Percentiles rank a stretch among this genome's conserved stretches.
Evolutionary conservation across 2,329 filamentous ascomycete genomes (phyloP).

Genomic region (Meredithiella fracta): DNA sequence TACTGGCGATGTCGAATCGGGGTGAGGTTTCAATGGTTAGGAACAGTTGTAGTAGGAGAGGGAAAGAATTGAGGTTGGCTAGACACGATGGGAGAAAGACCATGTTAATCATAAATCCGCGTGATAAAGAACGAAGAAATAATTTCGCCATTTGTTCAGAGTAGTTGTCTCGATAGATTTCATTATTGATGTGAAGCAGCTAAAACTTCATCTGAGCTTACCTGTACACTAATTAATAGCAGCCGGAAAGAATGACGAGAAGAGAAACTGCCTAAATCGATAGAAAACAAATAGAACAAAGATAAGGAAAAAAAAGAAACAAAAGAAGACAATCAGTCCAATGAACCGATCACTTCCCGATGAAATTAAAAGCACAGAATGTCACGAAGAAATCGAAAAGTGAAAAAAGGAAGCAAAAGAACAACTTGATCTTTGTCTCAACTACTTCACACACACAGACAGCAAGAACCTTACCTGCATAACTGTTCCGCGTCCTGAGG

Average conservation of each 20-base stretch:
- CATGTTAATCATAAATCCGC: not conserved
- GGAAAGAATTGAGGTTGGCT: not conserved
- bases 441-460: not conserved
- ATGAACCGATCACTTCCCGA: not conserved
- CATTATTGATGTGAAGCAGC: not conserved
- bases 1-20: not conserved
- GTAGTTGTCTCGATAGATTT: not conserved
- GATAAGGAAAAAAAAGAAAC: constrained; percentile 12
- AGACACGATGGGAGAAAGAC: no score
- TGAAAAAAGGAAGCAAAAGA: not conserved
- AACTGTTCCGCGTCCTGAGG: not conserved
- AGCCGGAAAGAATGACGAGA: constrained; percentile 12
- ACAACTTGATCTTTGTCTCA: not conserved
- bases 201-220: not conserved
- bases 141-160: no score
- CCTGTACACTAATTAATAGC: not conserved
- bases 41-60: no score
- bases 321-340: constrained; percentile 11
- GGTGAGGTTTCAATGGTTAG: not conserved
- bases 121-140: no score
- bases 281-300: constrained; percentile 14
- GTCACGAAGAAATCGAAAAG: constrained; percentile 9
- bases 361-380: constrained; percentile 13
- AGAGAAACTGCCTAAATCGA: constrained; percentile 7
- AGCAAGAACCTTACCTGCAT: not conserved